A percentile compares a stretch with the other conserved stretches of the same genome.
Evolutionary conservation across 768 basidiomycete genomes (phyloP).

Genomic region (Mycena latifolia): DNA sequence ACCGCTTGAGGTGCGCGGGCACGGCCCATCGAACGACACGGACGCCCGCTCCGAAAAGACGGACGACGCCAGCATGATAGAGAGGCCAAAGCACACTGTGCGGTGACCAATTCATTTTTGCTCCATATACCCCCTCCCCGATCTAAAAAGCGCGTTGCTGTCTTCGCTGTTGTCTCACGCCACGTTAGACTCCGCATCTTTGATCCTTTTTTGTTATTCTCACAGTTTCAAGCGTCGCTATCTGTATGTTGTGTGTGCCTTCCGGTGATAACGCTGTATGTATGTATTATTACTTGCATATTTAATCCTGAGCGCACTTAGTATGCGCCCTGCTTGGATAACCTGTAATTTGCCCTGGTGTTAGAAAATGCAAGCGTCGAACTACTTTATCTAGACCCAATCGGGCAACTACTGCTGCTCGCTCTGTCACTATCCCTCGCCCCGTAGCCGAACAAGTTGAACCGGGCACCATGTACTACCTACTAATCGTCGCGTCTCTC

Average conservation of each 20-base stretch:
- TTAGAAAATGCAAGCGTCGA: too few species aligned
- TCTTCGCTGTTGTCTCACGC: neutral
- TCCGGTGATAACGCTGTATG: neutral
- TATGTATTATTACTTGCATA: neutral
- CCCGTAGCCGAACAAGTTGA: too few species aligned
- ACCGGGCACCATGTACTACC: too few species aligned
- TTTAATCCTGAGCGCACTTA: neutral
- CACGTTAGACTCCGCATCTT: slow-evolving; percentile 16
- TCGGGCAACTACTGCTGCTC: too few species aligned
- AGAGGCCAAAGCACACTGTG: slow-evolving; percentile 18
- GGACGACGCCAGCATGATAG: slow-evolving; percentile 30
- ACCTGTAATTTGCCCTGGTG: too few species aligned
- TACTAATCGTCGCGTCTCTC: too few species aligned
- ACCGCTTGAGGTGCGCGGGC: slow-evolving; percentile 30
- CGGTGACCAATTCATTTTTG: slow-evolving; percentile 13
- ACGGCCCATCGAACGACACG: slow-evolving; percentile 17
- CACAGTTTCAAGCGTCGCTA: too few species aligned
- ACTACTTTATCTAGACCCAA: too few species aligned
- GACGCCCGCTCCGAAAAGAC: slow-evolving; percentile 36
- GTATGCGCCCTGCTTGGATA: too few species aligned
- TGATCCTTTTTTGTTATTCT: slow-evolving; percentile 6
- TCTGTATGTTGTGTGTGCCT: neutral
- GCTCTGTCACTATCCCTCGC: too few species aligned
- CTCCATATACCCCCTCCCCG: neutral
- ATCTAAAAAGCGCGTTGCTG: slow-evolving; percentile 13